A percentile compares a stretch with the other conserved stretches of the same genome.
These are phyloP conservation scores for Cyclotella choctawhatcheeana DNA, from an alignment of 108 stramenopile genomes.

Conservation along the genomic window DNA sequence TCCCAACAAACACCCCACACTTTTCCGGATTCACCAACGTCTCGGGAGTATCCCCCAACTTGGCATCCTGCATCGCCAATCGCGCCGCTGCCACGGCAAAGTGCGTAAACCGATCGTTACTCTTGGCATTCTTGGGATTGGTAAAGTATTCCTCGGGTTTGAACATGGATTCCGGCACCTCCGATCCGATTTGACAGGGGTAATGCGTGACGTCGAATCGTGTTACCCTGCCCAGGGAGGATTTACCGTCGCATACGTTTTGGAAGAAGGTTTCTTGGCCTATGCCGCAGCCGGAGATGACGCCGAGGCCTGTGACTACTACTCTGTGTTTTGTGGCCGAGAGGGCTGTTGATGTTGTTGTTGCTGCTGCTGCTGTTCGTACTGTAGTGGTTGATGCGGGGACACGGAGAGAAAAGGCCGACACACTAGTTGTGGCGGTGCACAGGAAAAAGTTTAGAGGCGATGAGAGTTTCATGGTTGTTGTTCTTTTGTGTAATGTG, in stretches of 20 bases:
- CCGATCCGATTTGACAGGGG: conserved; percentile 89
- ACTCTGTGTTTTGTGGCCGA: conserved; percentile 60
- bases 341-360: conserved; percentile 20
- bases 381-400: conserved; percentile 25
- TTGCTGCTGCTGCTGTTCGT: no score
- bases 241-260: conserved; percentile 74
- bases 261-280: conserved; percentile 88
- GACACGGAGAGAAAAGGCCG: conserved; percentile 22
- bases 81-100: conserved; percentile 93
- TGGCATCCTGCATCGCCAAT: conserved; percentile 88
- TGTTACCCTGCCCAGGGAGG: conserved; percentile 69
- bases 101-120: conserved; percentile 96
- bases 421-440: conserved; percentile 8
- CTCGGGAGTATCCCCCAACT: conserved; percentile 80
- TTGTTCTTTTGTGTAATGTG: no score
- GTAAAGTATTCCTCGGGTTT: conserved; percentile 82
- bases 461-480: conserved; percentile 19
- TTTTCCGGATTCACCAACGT: conserved; percentile 76
- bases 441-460: conserved; percentile 7
- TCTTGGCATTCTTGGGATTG: conserved; percentile 89
- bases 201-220: conserved; percentile 85
- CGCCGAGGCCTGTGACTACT: conserved; percentile 95
- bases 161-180: conserved; percentile 90
- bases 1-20: conserved; percentile 94
- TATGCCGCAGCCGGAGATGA: conserved; percentile 90